Base-by-base conservation (phyloP, 2,329 filamentous ascomycete genomes). In the Cordyceps militaris region DNA sequence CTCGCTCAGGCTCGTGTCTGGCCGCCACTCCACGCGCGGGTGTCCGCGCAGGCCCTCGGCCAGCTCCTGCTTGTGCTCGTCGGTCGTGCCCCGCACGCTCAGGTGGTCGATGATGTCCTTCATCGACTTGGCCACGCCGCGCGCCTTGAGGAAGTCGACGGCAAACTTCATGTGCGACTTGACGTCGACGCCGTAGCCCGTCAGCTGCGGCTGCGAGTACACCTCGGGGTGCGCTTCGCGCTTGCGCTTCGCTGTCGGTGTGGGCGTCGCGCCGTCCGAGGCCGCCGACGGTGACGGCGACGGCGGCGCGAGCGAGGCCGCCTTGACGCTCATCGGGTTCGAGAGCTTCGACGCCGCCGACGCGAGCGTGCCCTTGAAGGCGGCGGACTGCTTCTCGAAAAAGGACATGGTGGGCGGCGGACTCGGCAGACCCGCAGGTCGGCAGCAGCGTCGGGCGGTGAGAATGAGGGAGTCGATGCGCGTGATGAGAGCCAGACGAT, bases 81-180 rank as follows among this genome's bases (percentile, higher is more conserved):
- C 80, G 14, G 83, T 74, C 43, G 81, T 79, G 60, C 82, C 75
- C 52, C 83, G 82, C 38, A 94, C 80, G 55, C 87, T 90, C 60
- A 96, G 79, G 70, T 94, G 94, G 64, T 86, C 83, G 65, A 94
- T 82, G 64, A 97, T 87, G 62, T 93, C 87, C 50, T 82, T 76
- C 59, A 95, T 88, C 36, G 80, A 82, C 69, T 91, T 83, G 57
- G 87, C 75, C 60, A 84, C 75, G 59, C 83, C 82, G 69, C 86
- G 84, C 62, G 83, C 83, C 74, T 87, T 87, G 60, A 96, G 83
- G 69, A 91, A 89, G 61, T 92, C 85, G 69, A 96, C 86, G 21
- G 91, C 90, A 73, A 91, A 96, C 59, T 88, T 83, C 69, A 97
- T 86, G 71, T 96, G 89, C 13, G 91, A 95, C 76, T 91, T 86